Evolutionary conservation across 75 land plant genomes (phyloP).

Genomic region (Sequoiadendron giganteum): DNA sequence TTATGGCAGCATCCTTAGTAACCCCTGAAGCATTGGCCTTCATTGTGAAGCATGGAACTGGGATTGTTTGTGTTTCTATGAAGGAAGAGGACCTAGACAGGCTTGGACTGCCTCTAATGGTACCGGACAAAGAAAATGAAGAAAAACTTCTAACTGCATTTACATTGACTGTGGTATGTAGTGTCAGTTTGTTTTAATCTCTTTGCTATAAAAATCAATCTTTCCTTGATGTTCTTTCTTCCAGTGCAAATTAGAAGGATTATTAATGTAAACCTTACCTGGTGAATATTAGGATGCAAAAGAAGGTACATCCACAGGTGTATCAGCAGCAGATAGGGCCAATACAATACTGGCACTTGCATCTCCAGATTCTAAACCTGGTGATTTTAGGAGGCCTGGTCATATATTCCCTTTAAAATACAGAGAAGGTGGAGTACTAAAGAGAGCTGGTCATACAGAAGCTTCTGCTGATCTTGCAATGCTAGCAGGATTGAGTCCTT

Average conservation of each 20-base stretch:
- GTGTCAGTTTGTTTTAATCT: not conserved
- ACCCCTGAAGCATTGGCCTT: slow-evolving; percentile 95
- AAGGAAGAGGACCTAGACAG: slow-evolving; percentile 82
- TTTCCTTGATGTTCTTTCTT: not conserved
- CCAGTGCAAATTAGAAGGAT: not conserved
- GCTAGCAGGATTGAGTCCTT: slow-evolving; percentile 85
- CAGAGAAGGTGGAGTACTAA: slow-evolving; percentile 98
- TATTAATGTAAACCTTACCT: not conserved
- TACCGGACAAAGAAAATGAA: slow-evolving; percentile 69
- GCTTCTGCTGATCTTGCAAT: slow-evolving; percentile 91
- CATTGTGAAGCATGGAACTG: slow-evolving; percentile 90
- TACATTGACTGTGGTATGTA: slow-evolving; percentile 89
- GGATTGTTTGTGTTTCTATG: slow-evolving; percentile 97
- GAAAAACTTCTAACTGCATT: slow-evolving; percentile 91
- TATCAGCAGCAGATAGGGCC: slow-evolving; percentile 91
- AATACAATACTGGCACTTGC: slow-evolving; percentile 80
- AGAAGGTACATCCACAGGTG: slow-evolving; percentile 94
- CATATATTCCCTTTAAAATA: slow-evolving; percentile 95
- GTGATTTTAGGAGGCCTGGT: slow-evolving; percentile 88
- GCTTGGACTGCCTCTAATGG: slow-evolving; percentile 83
- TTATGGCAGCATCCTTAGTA: slow-evolving; percentile 84
- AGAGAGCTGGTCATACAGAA: slow-evolving; percentile 99
- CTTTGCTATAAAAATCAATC: not conserved
- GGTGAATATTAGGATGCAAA: slow-evolving; percentile 68
- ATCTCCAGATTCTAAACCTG: slow-evolving; percentile 78